Percentiles rank a stretch among this genome's conserved stretches.
Evolutionary conservation across 768 basidiomycete genomes (phyloP).

Genomic region (Lactarius psammicola): DNA sequence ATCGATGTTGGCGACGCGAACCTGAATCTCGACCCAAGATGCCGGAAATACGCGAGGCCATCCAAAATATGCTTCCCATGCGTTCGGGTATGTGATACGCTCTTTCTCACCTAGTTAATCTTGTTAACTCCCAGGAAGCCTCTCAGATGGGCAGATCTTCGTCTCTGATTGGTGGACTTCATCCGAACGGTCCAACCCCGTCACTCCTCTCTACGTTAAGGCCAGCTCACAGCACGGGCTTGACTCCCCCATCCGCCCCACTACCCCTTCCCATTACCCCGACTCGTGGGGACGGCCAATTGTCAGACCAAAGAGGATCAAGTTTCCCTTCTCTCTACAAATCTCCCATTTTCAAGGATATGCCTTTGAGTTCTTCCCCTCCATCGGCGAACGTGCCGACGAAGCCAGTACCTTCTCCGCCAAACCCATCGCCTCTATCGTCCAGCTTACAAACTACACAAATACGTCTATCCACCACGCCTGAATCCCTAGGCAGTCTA

Average conservation of each 20-base stretch:
- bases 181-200: neutral
- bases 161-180: neutral
- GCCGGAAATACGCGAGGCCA: slow-evolving; percentile 34
- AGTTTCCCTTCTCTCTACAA: neutral
- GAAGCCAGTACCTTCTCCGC: slow-evolving; percentile 11
- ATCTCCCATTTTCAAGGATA: neutral
- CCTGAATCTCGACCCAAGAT: slow-evolving; percentile 44
- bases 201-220: slow-evolving; percentile 11
- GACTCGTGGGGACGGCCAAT: neutral
- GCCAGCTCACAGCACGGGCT: neutral
- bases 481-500: slow-evolving; percentile 1
- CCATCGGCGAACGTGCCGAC: neutral
- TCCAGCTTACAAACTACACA: neutral
- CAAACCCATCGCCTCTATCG: slow-evolving; percentile 6
- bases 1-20: slow-evolving; percentile 44
- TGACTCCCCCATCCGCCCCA: slow-evolving; percentile 10
- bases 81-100: slow-evolving; percentile 14
- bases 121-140: slow-evolving; percentile 4
- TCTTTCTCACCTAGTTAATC: neutral
- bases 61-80: slow-evolving; percentile 19
- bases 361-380: slow-evolving; percentile 24
- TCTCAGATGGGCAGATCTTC: neutral
- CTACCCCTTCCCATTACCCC: neutral
- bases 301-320: neutral
- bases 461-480: neutral